Evolutionary conservation across 2,329 filamentous ascomycete genomes (phyloP).

Genomic region (Colletotrichum zoysiae): DNA sequence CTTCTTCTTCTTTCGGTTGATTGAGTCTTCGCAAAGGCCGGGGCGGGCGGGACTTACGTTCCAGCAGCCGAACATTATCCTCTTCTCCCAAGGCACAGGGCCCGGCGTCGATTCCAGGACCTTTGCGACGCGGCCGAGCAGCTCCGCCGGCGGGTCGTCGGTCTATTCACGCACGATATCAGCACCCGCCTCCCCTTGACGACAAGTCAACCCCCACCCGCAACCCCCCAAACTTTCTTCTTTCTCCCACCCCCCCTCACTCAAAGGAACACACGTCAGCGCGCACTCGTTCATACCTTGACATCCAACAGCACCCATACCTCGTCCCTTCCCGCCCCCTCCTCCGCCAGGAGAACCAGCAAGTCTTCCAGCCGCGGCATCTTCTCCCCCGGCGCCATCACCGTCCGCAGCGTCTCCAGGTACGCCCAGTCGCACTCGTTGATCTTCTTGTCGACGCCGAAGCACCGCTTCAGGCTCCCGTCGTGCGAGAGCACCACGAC

Average conservation of each 20-base stretch:
- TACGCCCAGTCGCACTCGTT: slow-evolving; percentile 83
- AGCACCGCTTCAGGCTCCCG: slow-evolving; percentile 82
- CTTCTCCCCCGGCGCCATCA: slow-evolving; percentile 74
- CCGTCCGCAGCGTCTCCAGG: slow-evolving; percentile 75
- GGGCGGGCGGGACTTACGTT: slow-evolving; percentile 61
- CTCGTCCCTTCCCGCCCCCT: slow-evolving; percentile 71
- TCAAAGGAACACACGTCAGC: neutral
- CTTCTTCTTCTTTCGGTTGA: slow-evolving; percentile 9
- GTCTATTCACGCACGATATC: slow-evolving; percentile 57
- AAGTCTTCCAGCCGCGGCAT: slow-evolving; percentile 84
- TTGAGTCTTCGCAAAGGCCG: neutral
- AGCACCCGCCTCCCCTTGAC: neutral
- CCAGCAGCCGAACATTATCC: slow-evolving; percentile 88
- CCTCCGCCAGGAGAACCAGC: slow-evolving; percentile 76
- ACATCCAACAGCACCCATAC: slow-evolving; percentile 91
- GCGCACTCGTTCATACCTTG: slow-evolving; percentile 68
- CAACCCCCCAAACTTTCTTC: neutral
- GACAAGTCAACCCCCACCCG: too few relatives aligned
- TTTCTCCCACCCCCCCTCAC: neutral
- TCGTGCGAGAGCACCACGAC: slow-evolving; percentile 91
- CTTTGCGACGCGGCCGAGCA: slow-evolving; percentile 77
- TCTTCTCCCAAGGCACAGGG: slow-evolving; percentile 74
- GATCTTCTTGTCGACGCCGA: slow-evolving; percentile 78
- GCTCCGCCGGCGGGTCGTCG: slow-evolving; percentile 75
- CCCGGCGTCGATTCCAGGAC: slow-evolving; percentile 68